A percentile compares a stretch with the other conserved stretches of the same genome.
Evolutionary conservation across 768 basidiomycete genomes (phyloP).

Genomic region (Lentinula boryana): DNA sequence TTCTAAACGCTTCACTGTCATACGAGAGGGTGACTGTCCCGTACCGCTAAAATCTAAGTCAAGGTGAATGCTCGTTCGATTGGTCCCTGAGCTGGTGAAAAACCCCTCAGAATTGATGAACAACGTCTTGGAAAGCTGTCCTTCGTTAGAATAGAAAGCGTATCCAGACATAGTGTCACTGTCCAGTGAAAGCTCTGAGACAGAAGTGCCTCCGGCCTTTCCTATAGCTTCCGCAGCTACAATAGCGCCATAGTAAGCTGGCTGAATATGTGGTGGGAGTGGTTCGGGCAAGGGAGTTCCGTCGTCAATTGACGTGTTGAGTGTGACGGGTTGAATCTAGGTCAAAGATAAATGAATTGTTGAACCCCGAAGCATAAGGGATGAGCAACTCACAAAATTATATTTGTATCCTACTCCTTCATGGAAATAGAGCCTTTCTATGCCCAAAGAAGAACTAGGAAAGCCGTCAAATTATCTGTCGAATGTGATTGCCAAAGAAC

Average conservation of each 20-base stretch:
- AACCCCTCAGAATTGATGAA: constrained; percentile 59
- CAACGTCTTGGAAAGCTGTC: constrained; percentile 37
- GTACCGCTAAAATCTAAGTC: constrained; percentile 29
- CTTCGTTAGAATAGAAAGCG: constrained; percentile 46
- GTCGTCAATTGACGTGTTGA: constrained; percentile 54
- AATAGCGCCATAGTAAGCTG: constrained; percentile 61
- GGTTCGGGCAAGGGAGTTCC: constrained; percentile 44
- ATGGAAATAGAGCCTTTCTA: constrained; percentile 52
- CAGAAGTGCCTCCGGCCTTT: constrained; percentile 28
- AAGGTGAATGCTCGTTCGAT: constrained; percentile 36
- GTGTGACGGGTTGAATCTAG: constrained; percentile 57
- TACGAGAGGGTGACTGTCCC: constrained; percentile 18
- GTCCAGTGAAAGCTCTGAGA: constrained; percentile 44
- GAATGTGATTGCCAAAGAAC: background rate
- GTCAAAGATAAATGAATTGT: background rate
- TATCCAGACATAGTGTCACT: constrained; percentile 50
- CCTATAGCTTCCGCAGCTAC: constrained; percentile 56
- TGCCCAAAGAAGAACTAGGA: background rate
- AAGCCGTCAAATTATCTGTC: background rate
- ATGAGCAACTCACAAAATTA: constrained; percentile 37
- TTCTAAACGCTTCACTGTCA: constrained; percentile 42
- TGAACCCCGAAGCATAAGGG: background rate
- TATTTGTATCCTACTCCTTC: constrained; percentile 70
- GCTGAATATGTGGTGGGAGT: constrained; percentile 54
- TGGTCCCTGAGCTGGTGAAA: constrained; percentile 20